These are phyloP conservation scores for Meyerozyma guilliermondii DNA, from an alignment of 1,139 yeast genomes.

Conservation along the genomic window DNA sequence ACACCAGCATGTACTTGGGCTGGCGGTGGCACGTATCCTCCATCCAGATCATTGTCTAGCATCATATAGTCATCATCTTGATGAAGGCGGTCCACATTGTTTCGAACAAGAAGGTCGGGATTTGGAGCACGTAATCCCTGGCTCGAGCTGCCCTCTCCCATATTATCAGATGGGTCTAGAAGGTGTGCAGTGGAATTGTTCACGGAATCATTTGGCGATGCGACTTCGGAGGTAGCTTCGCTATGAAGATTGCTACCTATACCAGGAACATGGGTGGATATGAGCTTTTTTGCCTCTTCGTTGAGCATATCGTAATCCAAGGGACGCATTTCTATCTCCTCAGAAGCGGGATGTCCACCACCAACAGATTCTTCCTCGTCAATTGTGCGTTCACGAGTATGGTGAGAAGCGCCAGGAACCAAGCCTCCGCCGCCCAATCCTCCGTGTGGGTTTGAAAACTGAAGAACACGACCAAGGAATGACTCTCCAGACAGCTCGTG, in stretches of 20 bases:
- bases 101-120: slow-evolving; percentile 37
- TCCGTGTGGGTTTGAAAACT: slow-evolving; percentile 18
- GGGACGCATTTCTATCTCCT: slow-evolving; percentile 29
- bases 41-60: slow-evolving; percentile 40
- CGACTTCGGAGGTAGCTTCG: slow-evolving; percentile 3
- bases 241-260: slow-evolving; percentile 3
- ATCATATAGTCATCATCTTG: slow-evolving; percentile 31
- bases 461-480: slow-evolving; percentile 34
- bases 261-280: slow-evolving; percentile 33
- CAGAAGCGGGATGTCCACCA: slow-evolving; percentile 4
- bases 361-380: slow-evolving; percentile 24
- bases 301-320: slow-evolving; percentile 32
- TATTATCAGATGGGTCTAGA: slow-evolving; percentile 7
- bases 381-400: slow-evolving; percentile 15
- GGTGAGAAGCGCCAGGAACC: slow-evolving; percentile 35
- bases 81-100: slow-evolving; percentile 21
- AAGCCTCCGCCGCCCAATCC: slow-evolving; percentile 40
- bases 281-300: slow-evolving; percentile 38
- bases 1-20: slow-evolving; percentile 77
- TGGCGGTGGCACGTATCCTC: slow-evolving; percentile 61
- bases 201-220: not conserved
- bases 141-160: slow-evolving; percentile 4
- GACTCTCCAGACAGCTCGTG: slow-evolving; percentile 19
- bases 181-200: slow-evolving; percentile 7
- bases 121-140: slow-evolving; percentile 37